Evolutionary conservation across 73 alveolate genomes (phyloP).

Genomic region (Breviolum minutum): DNA sequence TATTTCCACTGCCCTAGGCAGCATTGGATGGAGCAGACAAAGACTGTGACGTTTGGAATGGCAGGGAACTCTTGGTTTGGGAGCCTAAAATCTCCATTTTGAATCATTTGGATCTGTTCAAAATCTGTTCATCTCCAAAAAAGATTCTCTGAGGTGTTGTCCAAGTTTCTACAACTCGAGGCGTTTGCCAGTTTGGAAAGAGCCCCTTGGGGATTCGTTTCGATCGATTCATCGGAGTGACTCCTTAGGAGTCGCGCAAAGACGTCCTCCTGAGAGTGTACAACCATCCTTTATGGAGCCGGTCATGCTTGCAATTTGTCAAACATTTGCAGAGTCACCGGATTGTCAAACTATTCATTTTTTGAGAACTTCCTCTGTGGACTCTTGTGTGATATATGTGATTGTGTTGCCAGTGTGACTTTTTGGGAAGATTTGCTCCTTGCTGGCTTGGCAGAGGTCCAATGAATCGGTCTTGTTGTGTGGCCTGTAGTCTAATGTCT

Average conservation of each 20-base stretch:
- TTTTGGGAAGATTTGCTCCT: constrained; percentile 91
- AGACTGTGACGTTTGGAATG: constrained; percentile 89
- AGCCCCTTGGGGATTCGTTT: too few species aligned
- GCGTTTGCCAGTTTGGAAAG: not conserved
- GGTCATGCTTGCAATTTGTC: not conserved
- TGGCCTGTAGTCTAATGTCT: too few species aligned
- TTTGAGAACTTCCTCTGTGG: too few species aligned
- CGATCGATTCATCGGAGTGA: too few species aligned
- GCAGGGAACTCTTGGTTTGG: constrained; percentile 55
- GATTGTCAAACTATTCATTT: too few species aligned
- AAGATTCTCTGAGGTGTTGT: constrained; percentile 10
- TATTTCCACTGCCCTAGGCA: constrained; percentile 7
- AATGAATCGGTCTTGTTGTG: not conserved
- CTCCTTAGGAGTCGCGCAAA: constrained; percentile 39
- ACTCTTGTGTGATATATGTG: too few species aligned
- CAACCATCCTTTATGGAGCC: constrained; percentile 88
- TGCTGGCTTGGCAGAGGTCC: constrained; percentile 88
- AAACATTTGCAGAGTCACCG: not conserved
- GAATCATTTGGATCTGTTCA: not conserved
- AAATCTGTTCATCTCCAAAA: not conserved
- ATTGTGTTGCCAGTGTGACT: constrained; percentile 50
- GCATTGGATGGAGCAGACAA: constrained; percentile 87
- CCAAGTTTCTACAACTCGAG: constrained; percentile 72
- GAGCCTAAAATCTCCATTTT: not conserved
- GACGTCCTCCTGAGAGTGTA: constrained; percentile 81